Evolutionary conservation across 495 filamentous ascomycete genomes (phyloP), one percentile per base, ranked within the genome.

Genomic region (Aspergillus sclerotioniger): DNA sequence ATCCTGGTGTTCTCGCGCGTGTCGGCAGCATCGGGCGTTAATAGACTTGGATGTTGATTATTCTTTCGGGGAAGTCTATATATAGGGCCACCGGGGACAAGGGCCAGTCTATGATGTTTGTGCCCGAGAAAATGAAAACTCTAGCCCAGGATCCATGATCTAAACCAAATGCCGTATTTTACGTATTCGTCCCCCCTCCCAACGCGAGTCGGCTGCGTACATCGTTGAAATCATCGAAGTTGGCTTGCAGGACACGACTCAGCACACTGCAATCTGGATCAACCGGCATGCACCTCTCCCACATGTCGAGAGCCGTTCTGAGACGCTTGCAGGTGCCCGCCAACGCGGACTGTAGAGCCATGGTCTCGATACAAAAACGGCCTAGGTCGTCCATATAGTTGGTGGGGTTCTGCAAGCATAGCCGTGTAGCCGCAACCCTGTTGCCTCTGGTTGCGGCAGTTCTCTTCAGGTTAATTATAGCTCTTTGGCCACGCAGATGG

Each of bases 371-470:
- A 59, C 68, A 79, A 1, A 63, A 59, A 1, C 68, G 65, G 17
- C 84, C 85, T 0, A 86, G 68, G 60, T 88, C 82, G 55, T 82
- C 82, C 61, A 74, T 70, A 31, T 74, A 73, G 56, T 86, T 75
- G 3, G 81, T 80, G 0, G 85, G 85, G 56, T 88, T 83, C 62
- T 87, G 84, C 6, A 88, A 67, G 60, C 79, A 85, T 20, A 88
- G 60, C 12, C 67, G 67, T 9, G 56, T 60, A 8, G 68, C 67
- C 15, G 60, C 58, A 15, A 52, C 54, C 3, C 49, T 8, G 45
- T 79, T 77, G 15, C 66, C 57, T 21, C 59, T 67, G 3, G 39
- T 29, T 1, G 52, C 55, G 33, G 75, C 74, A n/a, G 65, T 74
- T 48, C 58, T 66, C 31, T 74, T 79, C 28, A 60, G 59, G 10